phyloP scores from a whole-genome alignment of 805 yeast species.

The Starmerella scarabaei region DNA sequence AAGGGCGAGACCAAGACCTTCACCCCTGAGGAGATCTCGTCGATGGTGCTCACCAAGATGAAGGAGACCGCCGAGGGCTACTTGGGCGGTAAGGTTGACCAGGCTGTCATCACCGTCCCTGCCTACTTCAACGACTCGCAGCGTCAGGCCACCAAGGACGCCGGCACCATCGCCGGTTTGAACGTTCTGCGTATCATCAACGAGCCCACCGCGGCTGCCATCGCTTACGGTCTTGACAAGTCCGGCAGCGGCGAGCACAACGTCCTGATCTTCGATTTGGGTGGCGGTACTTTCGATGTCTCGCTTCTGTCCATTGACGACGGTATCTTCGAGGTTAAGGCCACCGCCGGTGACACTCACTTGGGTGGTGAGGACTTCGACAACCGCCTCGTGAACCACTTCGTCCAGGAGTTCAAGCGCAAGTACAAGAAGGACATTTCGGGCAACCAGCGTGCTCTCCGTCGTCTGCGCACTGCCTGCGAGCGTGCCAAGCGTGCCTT shows the following conservation, averaged over 20 bases:
- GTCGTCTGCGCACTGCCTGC: constrained; percentile 98
- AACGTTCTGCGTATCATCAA: constrained; percentile 89
- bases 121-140: constrained; percentile 97
- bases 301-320: constrained; percentile 85
- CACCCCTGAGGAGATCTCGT: constrained; percentile 89
- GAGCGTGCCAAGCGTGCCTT: constrained; percentile 99
- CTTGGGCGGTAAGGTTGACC: constrained; percentile 71
- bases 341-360: constrained; percentile 84
- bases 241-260: constrained; percentile 66
- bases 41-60: constrained; percentile 88
- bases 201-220: constrained; percentile 98
- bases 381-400: constrained; percentile 87
- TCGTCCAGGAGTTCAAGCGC: constrained; percentile 92
- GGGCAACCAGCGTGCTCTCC: constrained; percentile 87
- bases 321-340: constrained; percentile 93
- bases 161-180: constrained; percentile 91
- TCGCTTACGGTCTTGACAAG: constrained; percentile 84
- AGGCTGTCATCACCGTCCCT: constrained; percentile 93
- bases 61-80: constrained; percentile 85
- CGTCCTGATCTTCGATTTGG: constrained; percentile 86
- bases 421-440: constrained; percentile 93
- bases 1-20: constrained; percentile 77
- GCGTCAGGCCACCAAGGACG: constrained; percentile 97
- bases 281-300: constrained; percentile 99
- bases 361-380: constrained; percentile 99